Conservation (phyloP, 257 asterid species). For the Ajuga chamaepitys region DNA sequence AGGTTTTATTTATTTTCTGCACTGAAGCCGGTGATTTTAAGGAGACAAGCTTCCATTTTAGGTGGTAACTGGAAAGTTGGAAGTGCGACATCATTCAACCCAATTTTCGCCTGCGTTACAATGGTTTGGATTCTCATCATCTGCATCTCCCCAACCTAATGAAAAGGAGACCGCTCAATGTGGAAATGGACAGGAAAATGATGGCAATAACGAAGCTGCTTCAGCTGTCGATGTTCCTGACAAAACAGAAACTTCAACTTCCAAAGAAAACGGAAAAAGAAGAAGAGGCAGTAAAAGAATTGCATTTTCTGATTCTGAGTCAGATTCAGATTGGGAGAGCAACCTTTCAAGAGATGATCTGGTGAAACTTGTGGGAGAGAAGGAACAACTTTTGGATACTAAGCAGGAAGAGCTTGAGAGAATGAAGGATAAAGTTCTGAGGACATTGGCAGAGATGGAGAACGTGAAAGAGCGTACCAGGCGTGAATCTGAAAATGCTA, state of each 20-base stretch:
- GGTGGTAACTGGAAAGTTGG: conserved; percentile 37
- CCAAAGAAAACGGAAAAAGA: conserved; percentile 44
- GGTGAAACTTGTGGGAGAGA: conserved; percentile 63
- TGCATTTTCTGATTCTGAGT: conserved; percentile 33
- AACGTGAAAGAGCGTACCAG: conserved; percentile 66
- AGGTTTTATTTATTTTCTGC: not conserved
- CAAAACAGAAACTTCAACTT: conserved; percentile 26
- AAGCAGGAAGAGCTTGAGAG: conserved; percentile 53
- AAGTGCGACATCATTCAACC: conserved; percentile 37
- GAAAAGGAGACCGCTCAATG: conserved; percentile 47
- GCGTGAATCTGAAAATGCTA: conserved; percentile 80
- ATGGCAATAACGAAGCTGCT: conserved; percentile 24
- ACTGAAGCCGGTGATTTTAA: not conserved
- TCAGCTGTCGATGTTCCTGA: conserved; percentile 24
- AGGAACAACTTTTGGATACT: conserved; percentile 42
- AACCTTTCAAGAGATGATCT: conserved; percentile 74
- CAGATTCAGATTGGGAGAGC: conserved; percentile 44
- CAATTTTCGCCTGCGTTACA: conserved; percentile 33
- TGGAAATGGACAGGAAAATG: conserved; percentile 17
- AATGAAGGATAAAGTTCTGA: conserved; percentile 66
- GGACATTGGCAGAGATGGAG: conserved; percentile 76
- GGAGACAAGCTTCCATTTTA: conserved; percentile 11
- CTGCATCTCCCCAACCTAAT: conserved; percentile 49
- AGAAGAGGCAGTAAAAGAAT: conserved; percentile 33
- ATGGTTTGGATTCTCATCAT: conserved; percentile 53